Conservation (phyloP, 2,329 filamentous ascomycete species). For the Claviceps fusiformis region DNA sequence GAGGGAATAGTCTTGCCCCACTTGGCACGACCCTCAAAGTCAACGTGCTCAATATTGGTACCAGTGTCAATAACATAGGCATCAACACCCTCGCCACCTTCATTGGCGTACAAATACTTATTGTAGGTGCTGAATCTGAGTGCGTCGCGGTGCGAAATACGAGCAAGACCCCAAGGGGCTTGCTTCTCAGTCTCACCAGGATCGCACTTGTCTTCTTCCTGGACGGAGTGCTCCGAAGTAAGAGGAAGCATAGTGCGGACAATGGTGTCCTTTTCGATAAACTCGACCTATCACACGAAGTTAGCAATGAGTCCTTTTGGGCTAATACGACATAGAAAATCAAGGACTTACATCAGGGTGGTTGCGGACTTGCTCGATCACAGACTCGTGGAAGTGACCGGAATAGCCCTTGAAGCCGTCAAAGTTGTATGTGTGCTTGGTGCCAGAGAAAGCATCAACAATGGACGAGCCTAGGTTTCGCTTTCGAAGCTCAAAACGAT, state of each 20-base stretch:
- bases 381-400: slow-evolving; percentile 85
- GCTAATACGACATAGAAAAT: not conserved
- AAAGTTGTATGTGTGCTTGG: slow-evolving; percentile 97
- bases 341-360: slow-evolving; percentile 82
- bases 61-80: slow-evolving; percentile 98
- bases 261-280: slow-evolving; percentile 86
- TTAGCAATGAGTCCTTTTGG: not conserved
- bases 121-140: slow-evolving; percentile 90
- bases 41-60: slow-evolving; percentile 84
- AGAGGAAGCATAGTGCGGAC: slow-evolving; percentile 63
- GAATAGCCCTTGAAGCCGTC: slow-evolving; percentile 79
- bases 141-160: slow-evolving; percentile 85
- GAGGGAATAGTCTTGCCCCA: slow-evolving; percentile 95
- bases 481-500: slow-evolving; percentile 82
- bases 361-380: slow-evolving; percentile 83
- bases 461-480: slow-evolving; percentile 59
- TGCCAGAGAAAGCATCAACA: slow-evolving; percentile 60
- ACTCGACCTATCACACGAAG: slow-evolving; percentile 58
- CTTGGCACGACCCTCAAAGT: slow-evolving; percentile 88
- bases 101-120: slow-evolving; percentile 87
- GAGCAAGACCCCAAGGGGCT: slow-evolving; percentile 96
- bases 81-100: slow-evolving; percentile 93
- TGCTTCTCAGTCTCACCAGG: slow-evolving; percentile 62
- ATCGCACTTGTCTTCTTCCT: slow-evolving; percentile 30
- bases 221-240: slow-evolving; percentile 23